Percentiles rank a stretch among this genome's conserved stretches.
Evolutionary conservation across 345 rosid genomes (phyloP).

Genomic region (Bruguiera parviflora): DNA sequence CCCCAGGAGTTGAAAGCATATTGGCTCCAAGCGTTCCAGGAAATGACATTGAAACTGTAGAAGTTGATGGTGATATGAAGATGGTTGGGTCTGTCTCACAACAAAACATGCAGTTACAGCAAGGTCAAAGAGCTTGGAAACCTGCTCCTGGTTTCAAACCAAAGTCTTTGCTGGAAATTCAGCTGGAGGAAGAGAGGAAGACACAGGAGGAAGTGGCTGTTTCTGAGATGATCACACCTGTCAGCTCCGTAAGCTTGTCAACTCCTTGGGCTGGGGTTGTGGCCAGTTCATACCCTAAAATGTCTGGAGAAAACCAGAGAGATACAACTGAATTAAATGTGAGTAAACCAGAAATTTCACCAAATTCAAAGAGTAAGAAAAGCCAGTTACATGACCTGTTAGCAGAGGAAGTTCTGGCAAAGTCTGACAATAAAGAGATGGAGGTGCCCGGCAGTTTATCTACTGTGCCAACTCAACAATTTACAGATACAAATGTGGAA

Average conservation of each 20-base stretch:
- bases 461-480: conserved; percentile 30
- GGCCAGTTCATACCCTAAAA: conserved; percentile 48
- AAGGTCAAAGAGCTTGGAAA: conserved; percentile 77
- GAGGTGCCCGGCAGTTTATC: conserved; percentile 34
- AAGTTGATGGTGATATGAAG: conserved; percentile 37
- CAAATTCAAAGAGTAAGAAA: conserved; percentile 48
- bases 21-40: conserved; percentile 21
- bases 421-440: conserved; percentile 44
- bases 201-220: conserved; percentile 53
- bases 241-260: conserved; percentile 37
- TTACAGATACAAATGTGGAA: conserved; percentile 30
- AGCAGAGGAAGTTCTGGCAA: conserved; percentile 62
- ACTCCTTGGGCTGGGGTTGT: conserved; percentile 83
- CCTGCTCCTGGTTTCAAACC: conserved; percentile 96
- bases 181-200: conserved; percentile 82
- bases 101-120: conserved; percentile 34
- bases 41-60: conserved; percentile 32
- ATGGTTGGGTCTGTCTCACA: conserved; percentile 19
- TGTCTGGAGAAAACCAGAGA: conserved; percentile 38
- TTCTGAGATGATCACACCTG: conserved; percentile 43
- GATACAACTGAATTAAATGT: conserved; percentile 38
- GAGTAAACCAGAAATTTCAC: conserved; percentile 42
- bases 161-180: conserved; percentile 94
- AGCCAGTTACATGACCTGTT: conserved; percentile 68
- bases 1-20: conserved; percentile 30